A percentile compares a stretch with the other conserved stretches of the same genome.
Evolutionary conservation across 2,329 filamentous ascomycete species (phyloP).

Genomic region (Xylariaceae sp.): DNA sequence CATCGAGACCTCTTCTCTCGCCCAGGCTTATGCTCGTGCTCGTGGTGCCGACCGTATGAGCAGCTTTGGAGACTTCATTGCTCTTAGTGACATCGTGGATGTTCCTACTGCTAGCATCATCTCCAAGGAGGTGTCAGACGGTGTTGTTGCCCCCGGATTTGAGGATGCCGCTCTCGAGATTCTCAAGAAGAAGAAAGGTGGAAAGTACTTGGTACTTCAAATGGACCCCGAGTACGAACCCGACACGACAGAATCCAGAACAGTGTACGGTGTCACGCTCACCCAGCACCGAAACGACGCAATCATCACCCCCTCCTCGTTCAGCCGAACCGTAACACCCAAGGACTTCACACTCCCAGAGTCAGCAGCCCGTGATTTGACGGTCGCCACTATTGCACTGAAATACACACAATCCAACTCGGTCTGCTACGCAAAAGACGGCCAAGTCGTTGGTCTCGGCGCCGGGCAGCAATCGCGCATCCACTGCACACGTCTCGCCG

Average conservation of each 20-base stretch:
- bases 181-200: slow-evolving; percentile 96
- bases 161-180: slow-evolving; percentile 83
- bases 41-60: slow-evolving; percentile 97
- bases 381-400: slow-evolving; percentile 91
- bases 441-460: slow-evolving; percentile 89
- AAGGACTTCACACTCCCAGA: slow-evolving; percentile 78
- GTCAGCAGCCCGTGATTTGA: slow-evolving; percentile 81
- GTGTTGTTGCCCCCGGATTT: slow-evolving; percentile 89
- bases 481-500: slow-evolving; percentile 95
- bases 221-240: slow-evolving; percentile 88
- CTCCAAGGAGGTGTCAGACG: slow-evolving; percentile 95
- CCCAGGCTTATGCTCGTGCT: slow-evolving; percentile 93
- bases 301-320: slow-evolving; percentile 79
- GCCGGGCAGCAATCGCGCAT: slow-evolving; percentile 97
- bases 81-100: slow-evolving; percentile 86
- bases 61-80: slow-evolving; percentile 95
- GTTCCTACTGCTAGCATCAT: slow-evolving; percentile 95
- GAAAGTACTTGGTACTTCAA: slow-evolving; percentile 92
- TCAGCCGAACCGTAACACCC: slow-evolving; percentile 80
- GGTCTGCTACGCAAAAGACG: slow-evolving; percentile 93
- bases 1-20: slow-evolving; percentile 79
- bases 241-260: slow-evolving; percentile 76
- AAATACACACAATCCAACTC: slow-evolving; percentile 99
- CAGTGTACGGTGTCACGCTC: slow-evolving; percentile 85
- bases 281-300: slow-evolving; percentile 92